Conservation (phyloP, 2,329 filamentous ascomycete genomes). For the Neonectria coccinea region DNA sequence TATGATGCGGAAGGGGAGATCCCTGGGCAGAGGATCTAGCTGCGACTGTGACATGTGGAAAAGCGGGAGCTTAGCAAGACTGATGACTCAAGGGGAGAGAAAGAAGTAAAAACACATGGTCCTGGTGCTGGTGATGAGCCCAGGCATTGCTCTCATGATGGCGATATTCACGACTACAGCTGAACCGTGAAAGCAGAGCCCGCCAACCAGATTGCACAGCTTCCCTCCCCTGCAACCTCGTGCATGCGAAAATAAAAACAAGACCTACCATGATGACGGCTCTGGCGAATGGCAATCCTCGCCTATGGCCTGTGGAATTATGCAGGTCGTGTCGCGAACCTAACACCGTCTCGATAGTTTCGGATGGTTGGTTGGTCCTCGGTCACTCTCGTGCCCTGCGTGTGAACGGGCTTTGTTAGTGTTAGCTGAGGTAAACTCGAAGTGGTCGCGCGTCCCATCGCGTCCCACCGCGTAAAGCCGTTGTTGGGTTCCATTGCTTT, state of each 20-base stretch:
- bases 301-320: constrained; percentile 11
- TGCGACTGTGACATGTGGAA: constrained; percentile 78
- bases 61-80: background rate
- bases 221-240: background rate
- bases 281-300: constrained; percentile 14
- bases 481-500: constrained; percentile 33
- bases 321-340: constrained; percentile 29
- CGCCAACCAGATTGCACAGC: background rate
- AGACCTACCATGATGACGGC: constrained; percentile 36
- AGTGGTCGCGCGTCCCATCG: constrained; percentile 35
- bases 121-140: background rate
- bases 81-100: background rate
- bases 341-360: constrained; percentile 23
- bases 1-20: constrained; percentile 93
- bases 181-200: background rate
- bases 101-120: constrained; percentile 13
- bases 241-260: constrained; percentile 9
- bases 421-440: constrained; percentile 6
- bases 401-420: constrained; percentile 9
- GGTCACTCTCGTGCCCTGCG: constrained; percentile 16
- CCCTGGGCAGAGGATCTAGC: constrained; percentile 82
- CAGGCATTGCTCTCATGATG: background rate
- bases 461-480: constrained; percentile 53
- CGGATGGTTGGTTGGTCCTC: constrained; percentile 34
- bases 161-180: constrained; percentile 7